phyloP scores from a whole-genome alignment of 495 filamentous ascomycete genomes.

The Lasiosphaeria miniovina region DNA sequence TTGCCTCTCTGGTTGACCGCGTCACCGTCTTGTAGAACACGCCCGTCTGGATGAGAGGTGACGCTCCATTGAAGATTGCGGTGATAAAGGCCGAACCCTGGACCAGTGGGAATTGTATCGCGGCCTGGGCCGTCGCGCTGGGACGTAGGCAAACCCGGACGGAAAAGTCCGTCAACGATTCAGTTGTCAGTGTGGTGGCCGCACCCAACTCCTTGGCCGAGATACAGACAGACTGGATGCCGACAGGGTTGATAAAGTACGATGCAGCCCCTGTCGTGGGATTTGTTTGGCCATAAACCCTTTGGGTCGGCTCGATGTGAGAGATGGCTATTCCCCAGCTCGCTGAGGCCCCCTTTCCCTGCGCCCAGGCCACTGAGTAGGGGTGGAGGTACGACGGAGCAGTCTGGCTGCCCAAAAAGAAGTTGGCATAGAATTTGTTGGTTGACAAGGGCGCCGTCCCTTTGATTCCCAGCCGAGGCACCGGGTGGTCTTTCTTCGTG shows the following conservation, averaged over 20 bases:
- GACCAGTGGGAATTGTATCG: constrained; percentile 74
- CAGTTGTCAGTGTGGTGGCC: constrained; percentile 59
- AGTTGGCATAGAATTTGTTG: constrained; percentile 92
- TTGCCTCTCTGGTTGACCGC: constrained; percentile 53
- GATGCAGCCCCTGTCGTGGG: constrained; percentile 52
- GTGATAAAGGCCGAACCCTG: constrained; percentile 91
- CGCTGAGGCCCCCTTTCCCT: constrained; percentile 58
- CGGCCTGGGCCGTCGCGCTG: constrained; percentile 46
- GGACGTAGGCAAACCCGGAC: constrained; percentile 65
- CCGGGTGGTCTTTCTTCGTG: constrained; percentile 44
- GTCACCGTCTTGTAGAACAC: constrained; percentile 69
- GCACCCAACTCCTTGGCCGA: constrained; percentile 69
- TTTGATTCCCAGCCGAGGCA: constrained; percentile 37
- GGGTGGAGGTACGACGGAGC: constrained; percentile 77
- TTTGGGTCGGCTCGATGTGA: constrained; percentile 63
- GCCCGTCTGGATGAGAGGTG: constrained; percentile 69
- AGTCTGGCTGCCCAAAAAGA: constrained; percentile 74
- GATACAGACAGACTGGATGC: constrained; percentile 74
- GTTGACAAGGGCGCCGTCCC: constrained; percentile 61
- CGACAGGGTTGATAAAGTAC: constrained; percentile 80
- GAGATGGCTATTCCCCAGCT: constrained; percentile 78
- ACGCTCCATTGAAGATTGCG: constrained; percentile 65
- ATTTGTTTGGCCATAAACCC: constrained; percentile 56
- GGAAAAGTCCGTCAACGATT: constrained; percentile 65
- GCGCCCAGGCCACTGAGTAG: constrained; percentile 76